Base-by-base conservation (phyloP, 345 rosid genomes). In the Diplotaxis tenuifolia region DNA sequence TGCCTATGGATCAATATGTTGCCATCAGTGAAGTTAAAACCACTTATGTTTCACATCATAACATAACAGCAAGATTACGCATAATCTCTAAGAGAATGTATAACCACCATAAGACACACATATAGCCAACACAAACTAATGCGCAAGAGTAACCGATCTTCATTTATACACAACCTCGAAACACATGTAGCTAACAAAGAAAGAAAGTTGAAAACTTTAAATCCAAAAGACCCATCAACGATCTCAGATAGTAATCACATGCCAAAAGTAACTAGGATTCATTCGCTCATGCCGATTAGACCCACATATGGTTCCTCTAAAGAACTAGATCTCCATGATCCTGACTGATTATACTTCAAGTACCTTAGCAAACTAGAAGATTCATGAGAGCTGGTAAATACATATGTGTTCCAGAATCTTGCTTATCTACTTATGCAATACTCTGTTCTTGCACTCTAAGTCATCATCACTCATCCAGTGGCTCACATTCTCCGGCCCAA, bases 381-480 rank as follows among this genome's bases (percentile, higher is more conserved):
- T 36, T 36, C 45, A 36, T 11, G n/a, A n/a, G n/a, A n/a, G n/a
- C n/a, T n/a, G n/a, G n/a, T n/a, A n/a, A n/a, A n/a, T n/a, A n/a
- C n/a, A n/a, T n/a, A n/a, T n/a, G n/a, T n/a, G n/a, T 34, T 34
- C 40, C 40, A 0, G 0, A 34, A 34, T 2, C 40, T 34, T 34
- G 40, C 28, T 25, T 11, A 32, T 32, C 49, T 42, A 42, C 49
- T 14, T 42, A 42, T 42, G 7, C 5, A 42, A 42, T n/a, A 42
- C 49, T 42, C 56, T 47, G 18, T 75, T 59, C 57, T 67, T 68
- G 27, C 20, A 36, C 14, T 6, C 22, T 32, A 93, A 68, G 84
- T 86, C 87, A 0, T 80, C 79, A 29, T 93, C 98, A 3, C 64
- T 70, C 92, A 93, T 83, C 0, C 56, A 12, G 62, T 91, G 92